Percentiles rank a stretch among this genome's conserved stretches.
Conservation (phyloP, 345 rosid genomes). For the Eucalyptus erythrocorys region DNA sequence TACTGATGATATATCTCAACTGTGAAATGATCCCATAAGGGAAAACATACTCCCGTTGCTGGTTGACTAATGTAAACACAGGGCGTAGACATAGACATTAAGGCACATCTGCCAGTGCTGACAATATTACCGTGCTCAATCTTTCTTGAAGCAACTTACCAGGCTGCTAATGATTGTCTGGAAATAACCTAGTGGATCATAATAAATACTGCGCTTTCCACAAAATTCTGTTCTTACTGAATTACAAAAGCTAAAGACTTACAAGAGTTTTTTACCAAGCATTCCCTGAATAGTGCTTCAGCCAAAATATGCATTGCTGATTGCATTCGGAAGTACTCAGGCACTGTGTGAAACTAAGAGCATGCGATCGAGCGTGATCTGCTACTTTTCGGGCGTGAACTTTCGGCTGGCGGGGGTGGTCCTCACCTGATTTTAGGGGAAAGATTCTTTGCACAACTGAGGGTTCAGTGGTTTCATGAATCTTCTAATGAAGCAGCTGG, state of each 20-base stretch:
- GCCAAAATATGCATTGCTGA: neutral
- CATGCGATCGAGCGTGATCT: neutral
- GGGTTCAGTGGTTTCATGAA: neutral
- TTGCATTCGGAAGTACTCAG: neutral
- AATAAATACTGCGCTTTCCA: neutral
- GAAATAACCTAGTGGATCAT: neutral
- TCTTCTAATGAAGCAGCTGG: neutral
- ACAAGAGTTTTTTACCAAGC: neutral
- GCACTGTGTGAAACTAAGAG: neutral
- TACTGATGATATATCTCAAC: neutral
- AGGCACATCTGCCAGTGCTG: neutral
- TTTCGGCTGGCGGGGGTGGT: neutral
- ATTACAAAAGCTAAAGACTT: neutral
- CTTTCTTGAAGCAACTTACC: neutral
- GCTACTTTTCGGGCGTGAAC: neutral
- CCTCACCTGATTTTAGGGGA: neutral
- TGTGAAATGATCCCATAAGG: neutral
- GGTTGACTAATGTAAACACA: neutral
- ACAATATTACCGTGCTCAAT: neutral
- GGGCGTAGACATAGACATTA: neutral
- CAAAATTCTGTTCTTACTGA: neutral
- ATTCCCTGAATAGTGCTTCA: neutral
- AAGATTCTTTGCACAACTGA: neutral
- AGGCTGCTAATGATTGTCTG: neutral
- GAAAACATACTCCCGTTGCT: neutral